These are phyloP conservation scores for Pecoramyces ruminantium DNA, from an alignment of 192 early-diverging fungal species.

Conservation along the genomic window DNA sequence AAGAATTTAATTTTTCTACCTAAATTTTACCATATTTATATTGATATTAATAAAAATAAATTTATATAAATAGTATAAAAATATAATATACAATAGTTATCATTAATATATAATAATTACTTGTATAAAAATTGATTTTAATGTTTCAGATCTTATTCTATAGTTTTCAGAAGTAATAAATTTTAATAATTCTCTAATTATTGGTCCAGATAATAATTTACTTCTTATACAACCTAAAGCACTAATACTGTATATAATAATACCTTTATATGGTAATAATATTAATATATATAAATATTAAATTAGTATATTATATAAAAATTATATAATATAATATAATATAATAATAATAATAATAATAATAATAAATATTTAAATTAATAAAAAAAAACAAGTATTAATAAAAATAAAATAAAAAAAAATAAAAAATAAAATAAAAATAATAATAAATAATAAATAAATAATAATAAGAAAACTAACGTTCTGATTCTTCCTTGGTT, in stretches of 20 bases:
- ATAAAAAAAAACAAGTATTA: too few relatives aligned
- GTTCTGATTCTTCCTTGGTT: constrained; percentile 14
- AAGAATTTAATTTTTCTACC: background rate
- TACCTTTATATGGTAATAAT: too few relatives aligned
- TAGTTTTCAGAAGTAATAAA: background rate
- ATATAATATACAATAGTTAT: background rate
- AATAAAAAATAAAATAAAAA: background rate
- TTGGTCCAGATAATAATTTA: background rate
- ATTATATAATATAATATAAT: background rate
- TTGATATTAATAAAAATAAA: too few relatives aligned
- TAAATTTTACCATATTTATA: too few relatives aligned
- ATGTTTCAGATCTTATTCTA: background rate
- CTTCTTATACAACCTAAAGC: background rate
- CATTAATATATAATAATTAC: background rate
- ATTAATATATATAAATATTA: background rate
- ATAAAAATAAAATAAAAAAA: too few relatives aligned
- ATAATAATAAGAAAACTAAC: constrained; percentile 4
- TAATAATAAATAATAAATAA: too few relatives aligned
- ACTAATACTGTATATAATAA: background rate
- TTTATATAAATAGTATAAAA: too few relatives aligned
- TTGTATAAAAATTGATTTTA: background rate
- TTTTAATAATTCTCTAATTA: background rate
- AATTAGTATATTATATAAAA: background rate
- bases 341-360: background rate
- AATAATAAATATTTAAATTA: too few relatives aligned